Evolutionary conservation across 805 yeast genomes (phyloP).

Genomic region (Zygosaccharomyces siamensis): DNA sequence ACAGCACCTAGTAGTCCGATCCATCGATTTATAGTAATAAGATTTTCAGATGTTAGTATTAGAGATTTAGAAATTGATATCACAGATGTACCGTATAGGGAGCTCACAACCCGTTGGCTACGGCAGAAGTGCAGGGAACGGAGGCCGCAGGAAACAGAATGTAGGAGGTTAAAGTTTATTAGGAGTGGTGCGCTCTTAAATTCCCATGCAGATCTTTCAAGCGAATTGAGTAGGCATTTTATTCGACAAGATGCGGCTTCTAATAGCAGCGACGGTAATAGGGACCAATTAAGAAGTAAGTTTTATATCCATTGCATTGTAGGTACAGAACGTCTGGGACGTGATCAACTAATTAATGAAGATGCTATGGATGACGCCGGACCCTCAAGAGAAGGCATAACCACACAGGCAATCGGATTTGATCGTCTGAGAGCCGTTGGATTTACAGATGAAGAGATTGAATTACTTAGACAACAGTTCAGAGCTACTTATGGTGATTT

Average conservation of each 20-base stretch:
- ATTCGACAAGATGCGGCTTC: conserved; percentile 6
- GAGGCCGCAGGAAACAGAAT: conserved; percentile 16
- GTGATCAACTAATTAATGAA: conserved; percentile 57
- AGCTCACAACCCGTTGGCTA: conserved; percentile 27
- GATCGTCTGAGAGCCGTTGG: conserved; percentile 82
- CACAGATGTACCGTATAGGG: conserved; percentile 20
- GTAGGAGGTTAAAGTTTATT: conserved; percentile 27
- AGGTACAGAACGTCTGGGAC: conserved; percentile 43
- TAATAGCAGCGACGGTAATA: not conserved
- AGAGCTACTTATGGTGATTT: conserved; percentile 56
- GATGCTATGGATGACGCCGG: conserved; percentile 45
- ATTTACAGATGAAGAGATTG: conserved; percentile 71
- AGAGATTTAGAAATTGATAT: conserved; percentile 28
- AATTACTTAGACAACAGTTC: conserved; percentile 69
- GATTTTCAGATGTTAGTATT: conserved; percentile 30
- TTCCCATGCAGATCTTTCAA: conserved; percentile 17
- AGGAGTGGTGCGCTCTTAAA: conserved; percentile 29
- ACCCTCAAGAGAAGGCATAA: conserved; percentile 22
- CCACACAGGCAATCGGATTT: conserved; percentile 68
- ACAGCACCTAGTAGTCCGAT: not conserved
- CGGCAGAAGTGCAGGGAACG: conserved; percentile 28
- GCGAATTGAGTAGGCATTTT: conserved; percentile 18
- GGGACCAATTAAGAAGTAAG: conserved; percentile 20
- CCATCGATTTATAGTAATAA: conserved; percentile 19
- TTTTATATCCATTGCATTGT: conserved; percentile 76